These are phyloP conservation scores for Salix udensis DNA, from an alignment of 345 rosid species.

Conservation along the genomic window DNA sequence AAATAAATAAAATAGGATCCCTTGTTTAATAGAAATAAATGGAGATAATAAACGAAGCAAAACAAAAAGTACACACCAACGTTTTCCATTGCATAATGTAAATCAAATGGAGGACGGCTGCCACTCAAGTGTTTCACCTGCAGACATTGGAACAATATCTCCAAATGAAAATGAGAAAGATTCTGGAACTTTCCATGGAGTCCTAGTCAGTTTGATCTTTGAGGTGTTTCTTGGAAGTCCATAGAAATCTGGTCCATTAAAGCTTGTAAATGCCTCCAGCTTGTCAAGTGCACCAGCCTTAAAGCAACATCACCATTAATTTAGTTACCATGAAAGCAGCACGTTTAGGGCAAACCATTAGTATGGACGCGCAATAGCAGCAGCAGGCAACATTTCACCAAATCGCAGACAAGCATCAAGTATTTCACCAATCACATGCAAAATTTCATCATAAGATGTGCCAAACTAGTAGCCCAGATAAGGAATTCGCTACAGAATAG, in stretches of 20 bases:
- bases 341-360: not conserved
- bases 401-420: not conserved
- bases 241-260: slow-evolving; percentile 91
- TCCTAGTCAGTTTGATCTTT: slow-evolving; percentile 60
- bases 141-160: slow-evolving; percentile 81
- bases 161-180: slow-evolving; percentile 66
- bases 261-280: slow-evolving; percentile 89
- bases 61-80: too few relatives aligned
- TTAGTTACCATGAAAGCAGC: not conserved
- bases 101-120: slow-evolving; percentile 28
- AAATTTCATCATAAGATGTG: not conserved
- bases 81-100: not conserved
- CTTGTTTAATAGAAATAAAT: too few relatives aligned
- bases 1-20: too few relatives aligned
- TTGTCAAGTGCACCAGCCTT: slow-evolving; percentile 92
- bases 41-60: not conserved
- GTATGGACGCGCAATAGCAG: not conserved
- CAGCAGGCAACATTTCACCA: not conserved
- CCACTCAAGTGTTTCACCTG: slow-evolving; percentile 79
- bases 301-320: not conserved
- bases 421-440: not conserved
- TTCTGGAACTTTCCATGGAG: slow-evolving; percentile 74
- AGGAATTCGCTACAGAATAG: not conserved
- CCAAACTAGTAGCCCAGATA: not conserved
- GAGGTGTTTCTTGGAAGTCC: slow-evolving; percentile 80